phyloP scores from a whole-genome alignment of 306 rosid species.

The Quercus berberidifolia region DNA sequence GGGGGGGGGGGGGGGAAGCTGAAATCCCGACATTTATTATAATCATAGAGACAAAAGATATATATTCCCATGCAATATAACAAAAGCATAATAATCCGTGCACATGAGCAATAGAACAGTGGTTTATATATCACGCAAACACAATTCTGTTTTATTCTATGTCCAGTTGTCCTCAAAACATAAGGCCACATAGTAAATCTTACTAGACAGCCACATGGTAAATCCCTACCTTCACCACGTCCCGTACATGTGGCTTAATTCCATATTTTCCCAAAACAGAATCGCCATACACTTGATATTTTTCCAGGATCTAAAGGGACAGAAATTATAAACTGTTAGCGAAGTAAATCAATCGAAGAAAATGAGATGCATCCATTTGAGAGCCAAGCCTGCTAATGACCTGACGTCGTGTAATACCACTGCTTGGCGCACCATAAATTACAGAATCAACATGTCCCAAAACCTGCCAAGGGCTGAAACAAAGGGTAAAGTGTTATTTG shows the following conservation, averaged over 20 bases:
- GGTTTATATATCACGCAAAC: background rate
- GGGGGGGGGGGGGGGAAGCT: background rate
- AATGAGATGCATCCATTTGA: constrained; percentile 23
- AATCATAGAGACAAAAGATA: background rate
- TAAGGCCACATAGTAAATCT: background rate
- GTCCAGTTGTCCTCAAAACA: background rate
- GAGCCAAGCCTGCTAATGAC: constrained; percentile 45
- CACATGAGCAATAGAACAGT: background rate
- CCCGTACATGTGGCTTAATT: constrained; percentile 65
- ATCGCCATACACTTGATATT: constrained; percentile 86
- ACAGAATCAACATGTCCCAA: constrained; percentile 80
- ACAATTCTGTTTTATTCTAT: background rate
- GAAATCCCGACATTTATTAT: background rate
- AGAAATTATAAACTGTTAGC: background rate
- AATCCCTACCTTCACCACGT: constrained; percentile 68
- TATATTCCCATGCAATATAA: background rate
- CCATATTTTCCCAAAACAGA: constrained; percentile 74
- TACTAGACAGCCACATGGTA: background rate
- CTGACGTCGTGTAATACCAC: constrained; percentile 81
- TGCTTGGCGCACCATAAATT: constrained; percentile 78
- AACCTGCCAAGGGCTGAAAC: constrained; percentile 79
- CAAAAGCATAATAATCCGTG: background rate
- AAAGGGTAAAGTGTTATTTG: constrained; percentile 22
- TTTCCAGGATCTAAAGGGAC: constrained; percentile 58
- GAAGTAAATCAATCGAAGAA: constrained; percentile 11